Evolutionary conservation across 2,329 filamentous ascomycete genomes (phyloP), one percentile per base, ranked within the genome.

Genomic region (Lecanicillium sp.): DNA sequence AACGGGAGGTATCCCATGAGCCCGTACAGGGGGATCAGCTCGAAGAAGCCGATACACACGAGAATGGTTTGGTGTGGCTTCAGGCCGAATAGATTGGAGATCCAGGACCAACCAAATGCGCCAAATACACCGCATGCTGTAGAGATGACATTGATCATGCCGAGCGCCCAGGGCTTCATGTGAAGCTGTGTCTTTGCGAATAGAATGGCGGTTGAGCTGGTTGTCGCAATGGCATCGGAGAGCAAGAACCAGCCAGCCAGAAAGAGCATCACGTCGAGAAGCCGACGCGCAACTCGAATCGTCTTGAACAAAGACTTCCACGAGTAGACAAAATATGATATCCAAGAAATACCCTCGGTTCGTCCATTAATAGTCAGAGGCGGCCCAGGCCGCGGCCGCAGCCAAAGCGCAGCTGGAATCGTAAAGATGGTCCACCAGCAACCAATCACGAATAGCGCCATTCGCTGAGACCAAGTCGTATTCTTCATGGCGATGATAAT

Each of bases 381-480:
- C 23, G 93, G 93, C 0, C 93, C 93, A 2, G 93, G 93, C 44
- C 93, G 81, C 4, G 90, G 83, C 33, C 91, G 83, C 24, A 98
- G 74, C 86, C 90, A 96, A 57, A 94, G 67, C 2, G 87, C 88
- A 1, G 89, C 83, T 0, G 93, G 93, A 48, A 97, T 81, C 3
- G 88, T 94, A 63, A 98, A 97, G 27, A 86, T 51, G 37, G 90
- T 81, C 93, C 93, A 98, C 93, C 93, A 98, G 23, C 81, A 65
- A 27, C 93, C 93, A 45, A 97, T 83, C 49, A 90, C 69, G 64
- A 94, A 90, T 9, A 98, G 76, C 0, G 93, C 91, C 3, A 97
- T 74, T 3, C 90, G 83, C 38, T 96, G 82, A 0, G 89, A 87
- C 72, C 90, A 90, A 0, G 86, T 90, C 4, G 87, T 86, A 51